Base-by-base conservation (phyloP, 2,329 filamentous ascomycete genomes). In the Aspergillus oerlinghausenensis region DNA sequence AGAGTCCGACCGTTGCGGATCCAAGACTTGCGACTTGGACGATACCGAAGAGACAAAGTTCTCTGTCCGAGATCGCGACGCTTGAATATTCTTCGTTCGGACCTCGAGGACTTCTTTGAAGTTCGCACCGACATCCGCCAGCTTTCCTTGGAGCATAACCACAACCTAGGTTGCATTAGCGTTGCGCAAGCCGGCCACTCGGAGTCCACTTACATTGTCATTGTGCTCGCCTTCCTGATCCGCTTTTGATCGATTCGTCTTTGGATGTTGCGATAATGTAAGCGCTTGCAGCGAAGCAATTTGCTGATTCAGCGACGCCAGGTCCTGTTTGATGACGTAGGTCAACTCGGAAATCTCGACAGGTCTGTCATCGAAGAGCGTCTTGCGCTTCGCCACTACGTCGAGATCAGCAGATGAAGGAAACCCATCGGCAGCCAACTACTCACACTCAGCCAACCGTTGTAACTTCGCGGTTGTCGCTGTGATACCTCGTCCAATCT, bases 81-180 rank as follows among this genome's bases (percentile, higher is more conserved):
- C 94, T 75, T 97, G 94, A 61, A 99, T 96, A 73, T 97, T 99
- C 80, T 96, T 96, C 53, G 94, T 97, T 57, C 94, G 86, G 45
- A 96, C 90, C 73, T 99, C 94, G 9, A 99, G 81, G 5, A 97
- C 93, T 67, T 97, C 93, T 75, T 97, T 97, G 82, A 99, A 97
- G 73, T 93, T 96, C 60, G 88, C 90, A 26, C 89, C 90, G 3
- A 99, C 93, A 69, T 96, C 92, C 42, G 92, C 93, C 43, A 97
- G 80, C 70, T 94, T 94, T 60, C 91, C 90, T 75, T 97, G 92
- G 19, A 97, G 79, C 70, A 97, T 82, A 60, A 96, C 87, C 3
- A 97, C 90, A 32, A 97, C 76, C 76, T 78, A 48, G 7, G 26
- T 42, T 1, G 19, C 28, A 50, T 71, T 61, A 70, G 64, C 47